A percentile compares a stretch with the other conserved stretches of the same genome.
Conservation (phyloP, 305 asterid species). For the Salvia sclarea region DNA sequence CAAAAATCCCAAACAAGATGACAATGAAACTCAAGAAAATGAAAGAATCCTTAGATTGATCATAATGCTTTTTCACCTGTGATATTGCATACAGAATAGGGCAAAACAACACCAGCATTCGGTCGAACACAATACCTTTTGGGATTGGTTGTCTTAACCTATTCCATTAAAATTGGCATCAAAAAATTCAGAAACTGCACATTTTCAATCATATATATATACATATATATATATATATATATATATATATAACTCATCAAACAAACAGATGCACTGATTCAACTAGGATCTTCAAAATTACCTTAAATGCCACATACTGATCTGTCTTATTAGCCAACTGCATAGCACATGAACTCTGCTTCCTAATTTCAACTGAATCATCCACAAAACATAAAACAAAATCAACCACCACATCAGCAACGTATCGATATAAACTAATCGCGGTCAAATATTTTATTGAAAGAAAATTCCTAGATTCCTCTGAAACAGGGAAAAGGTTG, state of each 20-base stretch:
- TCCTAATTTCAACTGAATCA: conserved; percentile 73
- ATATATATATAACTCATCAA: not conserved
- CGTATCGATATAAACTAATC: conserved; percentile 22
- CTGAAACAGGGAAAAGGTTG: not conserved
- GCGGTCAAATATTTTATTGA: not conserved
- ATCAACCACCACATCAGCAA: conserved; percentile 21
- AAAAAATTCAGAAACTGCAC: not conserved
- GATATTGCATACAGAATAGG: conserved; percentile 67
- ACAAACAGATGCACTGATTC: not conserved
- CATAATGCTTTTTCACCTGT: conserved; percentile 51
- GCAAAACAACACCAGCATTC: conserved; percentile 72
- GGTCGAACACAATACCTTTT: conserved; percentile 84
- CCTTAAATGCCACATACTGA: conserved; percentile 79
- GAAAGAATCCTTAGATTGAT: conserved; percentile 3
- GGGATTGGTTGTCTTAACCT: conserved; percentile 92
- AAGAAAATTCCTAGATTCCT: not conserved
- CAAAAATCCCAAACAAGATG: conserved; percentile 10
- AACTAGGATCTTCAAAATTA: conserved; percentile 27
- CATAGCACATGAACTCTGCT: conserved; percentile 77
- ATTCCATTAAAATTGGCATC: conserved; percentile 19
- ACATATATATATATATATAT: too few relatives aligned
- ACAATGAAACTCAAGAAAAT: not conserved
- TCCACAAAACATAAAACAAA: conserved; percentile 21
- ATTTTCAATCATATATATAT: not conserved
- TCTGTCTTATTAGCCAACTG: conserved; percentile 81